Percentiles rank a stretch among this genome's conserved stretches.
These are phyloP conservation scores for Trametes cubensis DNA, from an alignment of 768 basidiomycete genomes.

Conservation along the genomic window DNA sequence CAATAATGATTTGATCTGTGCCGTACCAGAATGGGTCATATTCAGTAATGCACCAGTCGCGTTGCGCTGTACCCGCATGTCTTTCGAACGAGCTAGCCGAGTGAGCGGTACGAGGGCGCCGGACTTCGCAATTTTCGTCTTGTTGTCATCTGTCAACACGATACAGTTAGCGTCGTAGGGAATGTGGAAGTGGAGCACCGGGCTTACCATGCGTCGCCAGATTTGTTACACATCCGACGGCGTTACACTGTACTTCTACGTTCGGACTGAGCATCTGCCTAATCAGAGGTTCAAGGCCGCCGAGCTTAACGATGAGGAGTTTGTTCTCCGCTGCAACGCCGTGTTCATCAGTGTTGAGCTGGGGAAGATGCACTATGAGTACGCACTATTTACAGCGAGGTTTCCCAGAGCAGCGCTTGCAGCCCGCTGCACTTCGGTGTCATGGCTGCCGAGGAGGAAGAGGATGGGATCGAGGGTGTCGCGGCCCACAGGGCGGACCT, in stretches of 20 bases:
- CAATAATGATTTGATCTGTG: neutral
- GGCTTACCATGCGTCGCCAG: constrained; percentile 92
- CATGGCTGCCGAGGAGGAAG: constrained; percentile 95
- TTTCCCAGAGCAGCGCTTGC: constrained; percentile 98
- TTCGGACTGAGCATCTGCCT: constrained; percentile 99
- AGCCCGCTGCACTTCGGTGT: constrained; percentile 98
- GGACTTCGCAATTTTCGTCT: constrained; percentile 99
- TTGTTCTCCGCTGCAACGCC: constrained; percentile 88
- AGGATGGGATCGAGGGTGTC: constrained; percentile 98
- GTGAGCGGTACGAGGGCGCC: constrained; percentile 98
- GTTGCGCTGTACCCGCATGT: constrained; percentile 99
- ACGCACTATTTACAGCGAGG: constrained; percentile 95
- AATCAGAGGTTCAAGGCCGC: constrained; percentile 96
- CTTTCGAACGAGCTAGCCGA: constrained; percentile 93
- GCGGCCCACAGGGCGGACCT: constrained; percentile 93
- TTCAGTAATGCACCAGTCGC: constrained; percentile 97
- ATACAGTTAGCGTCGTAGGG: neutral
- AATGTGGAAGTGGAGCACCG: neutral
- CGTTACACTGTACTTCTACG: constrained; percentile 99
- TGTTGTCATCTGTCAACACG: constrained; percentile 85
- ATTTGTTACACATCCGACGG: constrained; percentile 98
- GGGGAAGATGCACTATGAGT: constrained; percentile 15
- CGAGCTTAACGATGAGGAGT: constrained; percentile 95
- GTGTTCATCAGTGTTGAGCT: constrained; percentile 16
- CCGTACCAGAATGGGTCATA: constrained; percentile 96